phyloP scores from a whole-genome alignment of 139 green algal species.

The Chlamydomonas sp. region DNA sequence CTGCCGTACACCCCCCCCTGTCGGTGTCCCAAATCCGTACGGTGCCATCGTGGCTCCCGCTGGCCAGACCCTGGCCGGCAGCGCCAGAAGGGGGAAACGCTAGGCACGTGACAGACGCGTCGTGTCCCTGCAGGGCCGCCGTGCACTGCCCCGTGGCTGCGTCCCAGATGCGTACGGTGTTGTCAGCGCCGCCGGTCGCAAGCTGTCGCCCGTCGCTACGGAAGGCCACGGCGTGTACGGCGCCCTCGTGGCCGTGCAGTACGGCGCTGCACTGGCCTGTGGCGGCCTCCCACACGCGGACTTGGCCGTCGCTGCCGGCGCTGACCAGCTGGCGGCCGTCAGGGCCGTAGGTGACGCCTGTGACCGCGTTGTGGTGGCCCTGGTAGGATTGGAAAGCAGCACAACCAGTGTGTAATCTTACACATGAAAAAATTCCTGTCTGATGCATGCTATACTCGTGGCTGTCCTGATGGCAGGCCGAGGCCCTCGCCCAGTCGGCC shows the following conservation, averaged over 20 bases:
- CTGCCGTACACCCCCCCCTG: too few species aligned
- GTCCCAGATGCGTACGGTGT: background rate
- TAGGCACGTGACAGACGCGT: background rate
- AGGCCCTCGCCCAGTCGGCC: too few species aligned
- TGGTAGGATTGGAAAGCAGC: background rate
- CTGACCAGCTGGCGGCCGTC: conserved; percentile 14
- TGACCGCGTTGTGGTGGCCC: background rate
- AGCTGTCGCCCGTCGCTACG: background rate
- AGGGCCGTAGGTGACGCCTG: background rate
- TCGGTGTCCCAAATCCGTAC: background rate
- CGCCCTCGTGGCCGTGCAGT: background rate
- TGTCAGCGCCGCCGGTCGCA: background rate
- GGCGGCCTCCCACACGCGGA: background rate
- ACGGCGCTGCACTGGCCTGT: background rate
- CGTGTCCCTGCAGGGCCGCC: background rate
- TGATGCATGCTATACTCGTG: background rate
- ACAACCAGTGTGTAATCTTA: too few species aligned
- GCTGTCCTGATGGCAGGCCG: too few species aligned
- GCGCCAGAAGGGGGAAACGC: background rate
- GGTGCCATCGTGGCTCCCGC: background rate
- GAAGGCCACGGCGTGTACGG: background rate
- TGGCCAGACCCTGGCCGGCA: background rate
- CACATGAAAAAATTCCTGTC: too few species aligned
- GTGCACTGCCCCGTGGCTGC: background rate
- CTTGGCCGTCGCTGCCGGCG: background rate